Base-by-base conservation (phyloP, 352 stramenopile species). In the Halophytophthora polymorphica region DNA sequence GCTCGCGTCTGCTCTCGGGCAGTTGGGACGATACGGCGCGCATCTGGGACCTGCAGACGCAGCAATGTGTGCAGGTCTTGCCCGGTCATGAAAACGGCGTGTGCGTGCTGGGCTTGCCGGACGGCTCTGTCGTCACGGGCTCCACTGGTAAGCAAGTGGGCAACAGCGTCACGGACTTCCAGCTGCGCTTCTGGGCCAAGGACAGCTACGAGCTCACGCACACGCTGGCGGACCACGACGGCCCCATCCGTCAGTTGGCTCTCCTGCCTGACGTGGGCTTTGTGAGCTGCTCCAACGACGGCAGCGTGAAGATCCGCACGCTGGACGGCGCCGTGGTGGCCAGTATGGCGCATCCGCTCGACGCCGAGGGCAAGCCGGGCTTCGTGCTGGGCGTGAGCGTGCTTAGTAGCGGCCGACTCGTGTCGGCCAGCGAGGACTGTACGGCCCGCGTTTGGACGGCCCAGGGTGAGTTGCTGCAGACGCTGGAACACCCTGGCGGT, bases 271-370 rank as follows among this genome's bases (percentile, higher is more conserved):
- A 75, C 7, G 70, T 91, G 23, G 81, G 83, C 35, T 94, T 91
- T 50, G 76, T 89, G 19, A 91, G 79, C 45, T 94, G 83, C 56
- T 94, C 83, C 2, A 94, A 94, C 53, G 83, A 94, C 40, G 83
- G 83, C 7, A 85, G 73, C 1, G 70, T 93, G 37, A 86, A 87
- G 40, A 60, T 88, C 10, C 74, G 80, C 3, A 78, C 78, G 39
- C 45, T 86, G 25, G 73, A 89, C 48, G 83, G 83, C 5, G 48
- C 59, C 1, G 71, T 90, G 34, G 13, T 93, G 19, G 68, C 77
- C 4, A 73, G 64, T 21, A 88, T 89, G 79, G 66, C 73, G 29
- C 83, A 93, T 31, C 80, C 83, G n/a, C 42, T 90, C 8, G 91
- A 93, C 42, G 66, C 72, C 0, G 83, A 93, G 55, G 80, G 80